Evolutionary conservation across 306 rosid genomes (phyloP).

Genomic region (Adenanthera pavonina): DNA sequence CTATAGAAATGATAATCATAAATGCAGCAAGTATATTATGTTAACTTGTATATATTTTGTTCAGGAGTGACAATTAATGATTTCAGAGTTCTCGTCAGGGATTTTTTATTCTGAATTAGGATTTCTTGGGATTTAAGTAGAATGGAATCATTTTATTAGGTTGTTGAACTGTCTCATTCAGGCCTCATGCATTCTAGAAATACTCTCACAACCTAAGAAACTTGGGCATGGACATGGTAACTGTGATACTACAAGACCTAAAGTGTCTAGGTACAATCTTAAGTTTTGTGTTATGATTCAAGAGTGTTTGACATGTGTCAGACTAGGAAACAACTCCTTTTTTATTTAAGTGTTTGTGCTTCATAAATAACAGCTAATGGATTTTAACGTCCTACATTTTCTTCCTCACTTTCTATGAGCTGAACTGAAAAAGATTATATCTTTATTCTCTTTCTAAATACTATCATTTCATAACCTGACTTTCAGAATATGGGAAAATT

Average conservation of each 20-base stretch:
- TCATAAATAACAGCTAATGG: background rate
- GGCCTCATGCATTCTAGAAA: background rate
- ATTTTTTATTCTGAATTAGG: slow-evolving; percentile 26
- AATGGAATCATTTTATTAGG: slow-evolving; percentile 21
- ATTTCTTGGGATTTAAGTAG: slow-evolving; percentile 23
- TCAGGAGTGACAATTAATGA: background rate
- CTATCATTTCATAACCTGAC: background rate
- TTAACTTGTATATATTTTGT: background rate
- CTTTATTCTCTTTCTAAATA: background rate
- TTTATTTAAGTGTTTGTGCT: background rate
- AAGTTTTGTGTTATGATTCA: background rate
- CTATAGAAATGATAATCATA: slow-evolving; percentile 6
- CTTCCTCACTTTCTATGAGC: background rate
- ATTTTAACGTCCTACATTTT: background rate
- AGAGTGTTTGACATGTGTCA: background rate
- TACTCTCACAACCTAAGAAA: background rate
- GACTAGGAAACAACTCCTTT: background rate
- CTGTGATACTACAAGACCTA: background rate
- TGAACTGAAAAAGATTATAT: background rate
- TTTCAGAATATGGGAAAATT: background rate
- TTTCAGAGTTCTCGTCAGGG: background rate
- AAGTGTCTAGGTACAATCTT: background rate
- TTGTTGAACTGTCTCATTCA: background rate
- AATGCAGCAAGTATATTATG: slow-evolving; percentile 7
- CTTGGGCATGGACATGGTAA: background rate